Conservation (phyloP, 345 rosid species). For the Brassica nigra region DNA sequence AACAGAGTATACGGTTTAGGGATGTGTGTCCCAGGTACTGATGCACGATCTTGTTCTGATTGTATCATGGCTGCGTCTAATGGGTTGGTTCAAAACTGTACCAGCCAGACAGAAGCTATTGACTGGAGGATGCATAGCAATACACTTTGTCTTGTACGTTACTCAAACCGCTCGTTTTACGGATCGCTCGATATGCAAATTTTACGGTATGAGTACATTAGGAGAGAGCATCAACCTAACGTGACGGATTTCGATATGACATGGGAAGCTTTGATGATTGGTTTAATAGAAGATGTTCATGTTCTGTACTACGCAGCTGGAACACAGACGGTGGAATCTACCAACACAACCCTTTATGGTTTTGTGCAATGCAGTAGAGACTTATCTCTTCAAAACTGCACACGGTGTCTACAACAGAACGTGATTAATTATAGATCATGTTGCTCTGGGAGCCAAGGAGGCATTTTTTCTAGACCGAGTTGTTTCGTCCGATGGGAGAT, state of each 20-base stretch:
- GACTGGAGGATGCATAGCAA: neutral
- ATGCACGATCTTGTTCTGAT: neutral
- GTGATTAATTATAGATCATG: slow-evolving; percentile 11
- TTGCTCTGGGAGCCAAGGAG: slow-evolving; percentile 41
- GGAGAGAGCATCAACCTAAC: neutral
- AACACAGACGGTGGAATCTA: neutral
- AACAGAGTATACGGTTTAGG: slow-evolving; percentile 2
- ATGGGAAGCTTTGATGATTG: slow-evolving; percentile 20
- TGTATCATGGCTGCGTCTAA: neutral
- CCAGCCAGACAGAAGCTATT: slow-evolving; percentile 19
- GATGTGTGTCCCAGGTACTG: slow-evolving; percentile 1
- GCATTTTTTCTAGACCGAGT: slow-evolving; percentile 37
- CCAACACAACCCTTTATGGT: slow-evolving; percentile 22
- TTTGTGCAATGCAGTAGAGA: slow-evolving; percentile 57
- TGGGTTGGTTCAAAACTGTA: neutral
- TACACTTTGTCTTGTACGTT: slow-evolving; percentile 29
- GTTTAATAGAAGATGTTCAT: slow-evolving; percentile 7
- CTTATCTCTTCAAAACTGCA: slow-evolving; percentile 32
- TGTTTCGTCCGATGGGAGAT: slow-evolving; percentile 44
- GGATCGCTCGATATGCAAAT: slow-evolving; percentile 8
- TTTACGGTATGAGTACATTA: neutral
- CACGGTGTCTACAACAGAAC: slow-evolving; percentile 28
- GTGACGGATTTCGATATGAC: slow-evolving; percentile 24
- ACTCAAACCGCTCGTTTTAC: slow-evolving; percentile 29
- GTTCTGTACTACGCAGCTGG: slow-evolving; percentile 38